Evolutionary conservation across 2,329 filamentous ascomycete species (phyloP), one percentile per base, ranked within the genome.

Genomic region (Nigrospora sphaerica): DNA sequence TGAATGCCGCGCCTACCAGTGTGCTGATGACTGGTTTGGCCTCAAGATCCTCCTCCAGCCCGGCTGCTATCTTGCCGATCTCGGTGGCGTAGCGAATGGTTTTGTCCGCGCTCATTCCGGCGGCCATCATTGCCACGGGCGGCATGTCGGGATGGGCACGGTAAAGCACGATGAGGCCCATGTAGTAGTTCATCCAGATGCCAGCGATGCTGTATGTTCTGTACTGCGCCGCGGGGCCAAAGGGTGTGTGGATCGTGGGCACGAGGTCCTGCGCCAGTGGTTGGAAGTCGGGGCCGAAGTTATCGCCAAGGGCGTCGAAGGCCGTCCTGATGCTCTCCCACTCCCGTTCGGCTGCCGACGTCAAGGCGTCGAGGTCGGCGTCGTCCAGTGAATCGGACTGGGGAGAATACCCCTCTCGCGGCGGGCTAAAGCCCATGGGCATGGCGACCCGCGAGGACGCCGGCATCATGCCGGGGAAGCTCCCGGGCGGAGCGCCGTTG

Each of bases 101-200:
- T 42, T 86, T 78, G 13, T 71, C 71, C 1, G 89, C 88, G 11
- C 86, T 82, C 52, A 95, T 75, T 9, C 85, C 86, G 0, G 89
- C 89, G 3, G 93, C 90, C 57, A 90, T 80, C 80, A 95, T 90
- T 33, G 90, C 86, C 10, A 91, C 83, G 0, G 92, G 89, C 1
- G 91, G 92, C 90, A 96, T 96, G 19, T 79, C 80, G 0, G 93
- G 93, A 55, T 96, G 91, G 1, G 83, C 76, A 32, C 93, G 79
- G 49, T 92, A 74, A n/a, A 93, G 76, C 45, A 91, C 77, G 47
- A 97, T 92, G 40, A 89, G 75, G 1, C 85, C 84, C 73, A 92
- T 88, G 64, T 95, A 86, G 62, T 88, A 91, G 53, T 91, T 85
- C 60, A 87, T 82, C 88, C 90, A 95, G 18, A 96, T 75, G 32